phyloP scores from a whole-genome alignment of 257 asterid genomes.

The Anisodus tanguticus region DNA sequence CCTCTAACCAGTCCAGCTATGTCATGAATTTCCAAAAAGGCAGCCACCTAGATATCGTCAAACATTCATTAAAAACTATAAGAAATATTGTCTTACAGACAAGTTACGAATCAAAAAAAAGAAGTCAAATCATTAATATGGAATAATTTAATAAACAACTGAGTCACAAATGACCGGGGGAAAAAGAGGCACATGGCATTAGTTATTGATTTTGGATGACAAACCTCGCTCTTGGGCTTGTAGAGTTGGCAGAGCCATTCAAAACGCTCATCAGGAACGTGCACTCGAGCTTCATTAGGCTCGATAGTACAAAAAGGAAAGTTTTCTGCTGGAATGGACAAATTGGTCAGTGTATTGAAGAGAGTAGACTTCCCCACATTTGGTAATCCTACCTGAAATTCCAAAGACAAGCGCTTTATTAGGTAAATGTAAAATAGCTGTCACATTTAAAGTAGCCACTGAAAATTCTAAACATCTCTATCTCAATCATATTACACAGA shows the following conservation, averaged over 20 bases:
- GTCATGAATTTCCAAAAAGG: slow-evolving; percentile 95
- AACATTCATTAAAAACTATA: neutral
- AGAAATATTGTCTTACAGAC: neutral
- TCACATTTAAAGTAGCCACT: no score
- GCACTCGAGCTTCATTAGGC: slow-evolving; percentile 97
- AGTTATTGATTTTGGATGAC: slow-evolving; percentile 22
- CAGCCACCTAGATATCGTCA: slow-evolving; percentile 65
- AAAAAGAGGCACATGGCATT: neutral
- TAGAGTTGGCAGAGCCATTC: slow-evolving; percentile 89
- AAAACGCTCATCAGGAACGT: slow-evolving; percentile 92
- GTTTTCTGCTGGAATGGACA: slow-evolving; percentile 96
- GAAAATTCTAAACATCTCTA: no score
- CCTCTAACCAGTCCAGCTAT: slow-evolving; percentile 99
- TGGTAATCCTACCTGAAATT: slow-evolving; percentile 93
- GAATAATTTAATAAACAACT: neutral
- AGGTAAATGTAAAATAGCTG: no score
- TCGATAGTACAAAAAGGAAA: slow-evolving; percentile 97
- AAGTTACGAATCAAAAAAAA: neutral
- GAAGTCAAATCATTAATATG: neutral
- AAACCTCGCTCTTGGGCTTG: slow-evolving; percentile 97
- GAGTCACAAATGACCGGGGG: neutral
- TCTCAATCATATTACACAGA: no score
- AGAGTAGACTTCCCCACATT: slow-evolving; percentile 96
- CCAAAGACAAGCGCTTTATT: neutral
- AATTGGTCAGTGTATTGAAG: slow-evolving; percentile 96